These are phyloP conservation scores for Scedosporium aurantiacum DNA, from an alignment of 2,329 filamentous ascomycete genomes.

Conservation along the genomic window DNA sequence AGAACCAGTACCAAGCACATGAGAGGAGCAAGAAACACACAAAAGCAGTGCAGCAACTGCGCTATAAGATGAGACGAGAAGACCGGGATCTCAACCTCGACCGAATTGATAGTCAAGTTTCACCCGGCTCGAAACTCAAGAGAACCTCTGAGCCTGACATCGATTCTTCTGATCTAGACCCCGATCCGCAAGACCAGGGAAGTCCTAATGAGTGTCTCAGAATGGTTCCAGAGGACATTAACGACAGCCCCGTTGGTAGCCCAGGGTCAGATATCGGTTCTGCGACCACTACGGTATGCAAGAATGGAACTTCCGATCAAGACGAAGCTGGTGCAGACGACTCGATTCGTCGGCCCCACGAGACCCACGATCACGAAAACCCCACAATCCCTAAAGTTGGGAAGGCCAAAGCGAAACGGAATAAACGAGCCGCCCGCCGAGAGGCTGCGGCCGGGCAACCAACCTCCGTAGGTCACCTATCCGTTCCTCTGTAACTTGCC, in stretches of 20 bases:
- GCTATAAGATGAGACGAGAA: conserved; percentile 73
- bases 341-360: background rate
- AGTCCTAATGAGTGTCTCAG: no score
- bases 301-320: background rate
- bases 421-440: conserved; percentile 34
- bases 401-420: conserved; percentile 25
- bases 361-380: background rate
- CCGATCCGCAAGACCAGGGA: conserved; percentile 3
- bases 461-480: conserved; percentile 21
- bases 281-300: no score
- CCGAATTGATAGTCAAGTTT: background rate
- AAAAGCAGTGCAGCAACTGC: conserved; percentile 73
- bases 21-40: conserved; percentile 95
- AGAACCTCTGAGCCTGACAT: background rate
- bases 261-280: no score
- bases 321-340: conserved; percentile 16
- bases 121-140: background rate
- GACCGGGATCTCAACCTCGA: conserved; percentile 49
- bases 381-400: background rate
- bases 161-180: conserved; percentile 8
- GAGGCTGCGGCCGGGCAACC: conserved; percentile 20
- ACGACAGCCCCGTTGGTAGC: no score
- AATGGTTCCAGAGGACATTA: no score
- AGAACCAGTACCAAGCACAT: conserved; percentile 82
- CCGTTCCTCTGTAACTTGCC: background rate